Evolutionary conservation across 306 rosid species (phyloP).

Genomic region (Chamaecrista fasciculata): DNA sequence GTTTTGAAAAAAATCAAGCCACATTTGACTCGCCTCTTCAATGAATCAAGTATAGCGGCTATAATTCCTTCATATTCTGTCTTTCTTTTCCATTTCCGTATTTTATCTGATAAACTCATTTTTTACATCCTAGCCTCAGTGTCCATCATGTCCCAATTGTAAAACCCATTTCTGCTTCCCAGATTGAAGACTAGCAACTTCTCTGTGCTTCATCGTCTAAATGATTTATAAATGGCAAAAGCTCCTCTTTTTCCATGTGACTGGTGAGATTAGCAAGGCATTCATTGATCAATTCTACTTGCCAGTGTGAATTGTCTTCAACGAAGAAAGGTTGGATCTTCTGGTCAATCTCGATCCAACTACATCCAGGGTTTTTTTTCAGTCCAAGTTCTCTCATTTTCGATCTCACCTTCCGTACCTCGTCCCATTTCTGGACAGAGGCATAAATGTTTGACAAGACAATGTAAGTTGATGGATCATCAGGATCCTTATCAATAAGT

Average conservation of each 20-base stretch:
- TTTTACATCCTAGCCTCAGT: too few relatives aligned
- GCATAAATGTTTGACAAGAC: constrained; percentile 65
- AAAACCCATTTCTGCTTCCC: neutral
- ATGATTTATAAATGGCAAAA: constrained; percentile 25
- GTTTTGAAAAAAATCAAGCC: too few relatives aligned
- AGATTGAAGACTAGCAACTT: constrained; percentile 1
- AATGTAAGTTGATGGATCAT: constrained; percentile 62
- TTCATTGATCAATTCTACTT: constrained; percentile 43
- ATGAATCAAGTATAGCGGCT: neutral
- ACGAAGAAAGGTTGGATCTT: constrained; percentile 63
- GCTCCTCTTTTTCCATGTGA: constrained; percentile 59
- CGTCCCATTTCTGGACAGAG: constrained; percentile 64
- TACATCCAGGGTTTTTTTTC: constrained; percentile 76
- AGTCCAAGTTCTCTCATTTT: constrained; percentile 71
- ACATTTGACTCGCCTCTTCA: too few relatives aligned
- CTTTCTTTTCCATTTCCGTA: neutral
- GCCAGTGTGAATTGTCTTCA: constrained; percentile 58
- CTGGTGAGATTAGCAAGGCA: constrained; percentile 53
- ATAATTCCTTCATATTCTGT: neutral
- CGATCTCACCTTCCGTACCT: constrained; percentile 55
- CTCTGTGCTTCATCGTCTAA: constrained; percentile 24
- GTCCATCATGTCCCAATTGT: neutral
- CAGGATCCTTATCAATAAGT: constrained; percentile 57
- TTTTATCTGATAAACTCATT: neutral
- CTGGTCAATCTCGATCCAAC: constrained; percentile 76